Base-by-base conservation (phyloP, 768 basidiomycete genomes). In the Agrocybe chaxingu region DNA sequence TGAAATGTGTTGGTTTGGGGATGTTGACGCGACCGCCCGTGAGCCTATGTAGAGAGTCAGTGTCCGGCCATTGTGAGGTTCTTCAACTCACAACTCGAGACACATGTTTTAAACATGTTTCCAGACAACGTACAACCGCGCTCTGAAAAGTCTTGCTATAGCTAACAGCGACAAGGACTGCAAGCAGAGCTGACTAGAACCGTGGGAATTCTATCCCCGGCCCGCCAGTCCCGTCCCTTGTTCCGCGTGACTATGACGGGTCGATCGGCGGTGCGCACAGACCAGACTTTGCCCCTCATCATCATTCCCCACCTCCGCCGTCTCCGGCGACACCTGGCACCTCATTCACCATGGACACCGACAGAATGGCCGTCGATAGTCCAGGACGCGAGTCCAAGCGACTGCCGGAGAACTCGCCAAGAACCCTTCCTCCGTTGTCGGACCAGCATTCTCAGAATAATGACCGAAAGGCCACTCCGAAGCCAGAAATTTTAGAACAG, bases 31-130 rank as follows among this genome's bases (percentile, higher is more conserved):
- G 45, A 57, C 40, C 4, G 57, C 47, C 45, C 55, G 57, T 30
- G 62, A 61, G 8, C 58, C 62, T 61, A 48, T 3, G 30, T 12
- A n/a, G 13, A 16, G 18, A 31, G n/a, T 18, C n/a, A 29, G 36
- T 43, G 13, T 29, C 12, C 0, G 4, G 8, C 4, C 35, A 31
- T 8, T 18, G 19, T 16, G 6, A 18, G 12, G n/a, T 39, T 12
- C 18, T 12, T 4, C 2, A 12, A 46, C 56, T 24, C 45, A 62
- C 58, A 48, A 35, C 50, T 59, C 36, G 58, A 56, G 29, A 57
- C 30, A 43, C 60, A 57, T 11, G 54, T 38, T 45, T 51, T 48
- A 41, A 61, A 55, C 60, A 61, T 61, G 9, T 7, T 45, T 24
- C 24, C 24, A 24, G 5, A 24, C 24, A 24, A 24, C 24, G 3